A percentile compares a stretch with the other conserved stretches of the same genome.
These are phyloP conservation scores for Ceratobasidium sp. DNA, from an alignment of 1,284 basidiomycete species.

Conservation along the genomic window DNA sequence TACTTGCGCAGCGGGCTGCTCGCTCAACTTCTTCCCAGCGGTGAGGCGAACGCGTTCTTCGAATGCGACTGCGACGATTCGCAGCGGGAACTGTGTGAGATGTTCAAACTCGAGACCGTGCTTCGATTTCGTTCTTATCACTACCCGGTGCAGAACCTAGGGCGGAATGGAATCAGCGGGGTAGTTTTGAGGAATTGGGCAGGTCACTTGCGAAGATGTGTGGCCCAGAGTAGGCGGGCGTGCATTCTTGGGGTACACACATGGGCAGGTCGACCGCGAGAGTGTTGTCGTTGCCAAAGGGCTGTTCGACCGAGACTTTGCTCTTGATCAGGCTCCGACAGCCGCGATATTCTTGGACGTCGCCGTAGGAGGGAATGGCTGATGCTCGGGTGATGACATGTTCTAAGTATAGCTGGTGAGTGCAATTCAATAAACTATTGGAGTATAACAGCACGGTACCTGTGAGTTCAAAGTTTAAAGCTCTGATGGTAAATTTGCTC, in stretches of 20 bases:
- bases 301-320: constrained; percentile 25
- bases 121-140: constrained; percentile 41
- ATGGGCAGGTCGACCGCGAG: constrained; percentile 19
- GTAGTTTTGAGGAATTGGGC: too few relatives aligned
- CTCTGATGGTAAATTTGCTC: constrained; percentile 16
- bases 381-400: constrained; percentile 35
- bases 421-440: neutral
- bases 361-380: constrained; percentile 22
- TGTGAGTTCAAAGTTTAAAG: constrained; percentile 32
- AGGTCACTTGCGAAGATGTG: constrained; percentile 23
- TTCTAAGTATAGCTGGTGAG: neutral
- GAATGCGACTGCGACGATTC: constrained; percentile 35
- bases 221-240: constrained; percentile 29
- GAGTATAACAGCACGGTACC: neutral
- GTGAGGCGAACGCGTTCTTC: constrained; percentile 40
- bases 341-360: constrained; percentile 40
- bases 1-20: neutral
- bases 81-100: constrained; percentile 34
- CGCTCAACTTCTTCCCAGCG: constrained; percentile 24
- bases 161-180: neutral
- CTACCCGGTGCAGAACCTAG: constrained; percentile 35
- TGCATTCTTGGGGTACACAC: constrained; percentile 30
- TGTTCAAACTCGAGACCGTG: constrained; percentile 32
- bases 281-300: constrained; percentile 17
- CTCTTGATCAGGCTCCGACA: constrained; percentile 29